These are phyloP conservation scores for Moricandia moricandioides DNA, from an alignment of 345 rosid genomes.

Conservation along the genomic window DNA sequence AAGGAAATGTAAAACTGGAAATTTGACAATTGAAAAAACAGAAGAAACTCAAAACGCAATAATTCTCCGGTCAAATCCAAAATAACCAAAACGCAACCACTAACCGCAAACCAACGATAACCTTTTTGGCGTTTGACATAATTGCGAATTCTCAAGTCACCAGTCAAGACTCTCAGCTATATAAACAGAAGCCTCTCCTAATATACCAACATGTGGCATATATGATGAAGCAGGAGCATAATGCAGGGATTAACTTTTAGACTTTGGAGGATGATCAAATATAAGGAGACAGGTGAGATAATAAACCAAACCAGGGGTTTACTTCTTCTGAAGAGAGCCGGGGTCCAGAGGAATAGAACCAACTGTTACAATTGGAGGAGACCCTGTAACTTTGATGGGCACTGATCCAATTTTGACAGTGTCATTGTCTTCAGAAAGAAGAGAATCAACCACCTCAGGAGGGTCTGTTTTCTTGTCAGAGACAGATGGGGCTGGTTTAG, in stretches of 20 bases:
- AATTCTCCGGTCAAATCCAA: neutral
- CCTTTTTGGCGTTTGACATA: slow-evolving; percentile 16
- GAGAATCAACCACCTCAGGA: slow-evolving; percentile 19
- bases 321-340: slow-evolving; percentile 42
- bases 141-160: slow-evolving; percentile 2
- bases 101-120: slow-evolving; percentile 10
- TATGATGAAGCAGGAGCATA: neutral
- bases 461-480: neutral
- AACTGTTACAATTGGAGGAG: slow-evolving; percentile 43
- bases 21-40: slow-evolving; percentile 1
- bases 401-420: slow-evolving; percentile 64
- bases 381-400: slow-evolving; percentile 67
- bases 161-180: slow-evolving; percentile 22
- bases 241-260: slow-evolving; percentile 1
- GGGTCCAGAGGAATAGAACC: slow-evolving; percentile 70
- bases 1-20: slow-evolving; percentile 8
- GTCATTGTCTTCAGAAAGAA: slow-evolving; percentile 24
- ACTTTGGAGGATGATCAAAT: neutral
- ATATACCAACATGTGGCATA: slow-evolving; percentile 3
- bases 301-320: neutral
- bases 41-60: slow-evolving; percentile 6
- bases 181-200: slow-evolving; percentile 14
- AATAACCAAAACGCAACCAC: slow-evolving; percentile 15
- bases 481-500: neutral
- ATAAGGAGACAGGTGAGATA: neutral